A percentile compares a stretch with the other conserved stretches of the same genome.
Conservation (phyloP, 176 grass and related monocot species). For the Triticum urartu region DNA sequence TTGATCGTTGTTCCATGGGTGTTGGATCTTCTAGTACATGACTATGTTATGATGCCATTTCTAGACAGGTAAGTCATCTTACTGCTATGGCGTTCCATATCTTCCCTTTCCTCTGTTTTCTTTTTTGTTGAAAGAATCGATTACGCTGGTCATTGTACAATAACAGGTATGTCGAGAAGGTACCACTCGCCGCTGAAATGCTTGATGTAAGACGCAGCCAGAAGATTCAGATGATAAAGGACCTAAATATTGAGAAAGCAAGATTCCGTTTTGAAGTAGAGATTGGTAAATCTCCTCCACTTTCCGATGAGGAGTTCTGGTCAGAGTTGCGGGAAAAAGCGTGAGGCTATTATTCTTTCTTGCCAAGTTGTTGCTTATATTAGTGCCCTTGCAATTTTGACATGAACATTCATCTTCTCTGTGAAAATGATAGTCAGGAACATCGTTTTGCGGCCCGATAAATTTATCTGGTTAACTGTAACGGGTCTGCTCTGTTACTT, state of each 20-base stretch:
- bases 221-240: conserved; percentile 83
- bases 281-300: conserved; percentile 84
- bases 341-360: conserved; percentile 54
- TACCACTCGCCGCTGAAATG: conserved; percentile 82
- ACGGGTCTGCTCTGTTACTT: conserved; percentile 26
- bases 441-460: conserved; percentile 8
- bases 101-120: neutral
- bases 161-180: conserved; percentile 87
- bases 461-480: conserved; percentile 33
- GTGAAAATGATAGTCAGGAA: conserved; percentile 23
- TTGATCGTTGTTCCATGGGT: conserved; percentile 67
- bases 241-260: conserved; percentile 77
- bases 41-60: conserved; percentile 95
- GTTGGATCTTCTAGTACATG: conserved; percentile 88
- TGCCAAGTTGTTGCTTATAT: conserved; percentile 24
- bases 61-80: conserved; percentile 74
- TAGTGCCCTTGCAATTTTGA: conserved; percentile 13
- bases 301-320: conserved; percentile 90
- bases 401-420: conserved; percentile 13
- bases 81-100: neutral
- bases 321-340: conserved; percentile 68
- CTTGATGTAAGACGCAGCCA: conserved; percentile 91
- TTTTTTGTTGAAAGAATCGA: conserved; percentile 11
- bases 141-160: conserved; percentile 29
- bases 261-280: conserved; percentile 77